phyloP scores from a whole-genome alignment of 106 monocot genomes.

The Platanthera guangdongensis region DNA sequence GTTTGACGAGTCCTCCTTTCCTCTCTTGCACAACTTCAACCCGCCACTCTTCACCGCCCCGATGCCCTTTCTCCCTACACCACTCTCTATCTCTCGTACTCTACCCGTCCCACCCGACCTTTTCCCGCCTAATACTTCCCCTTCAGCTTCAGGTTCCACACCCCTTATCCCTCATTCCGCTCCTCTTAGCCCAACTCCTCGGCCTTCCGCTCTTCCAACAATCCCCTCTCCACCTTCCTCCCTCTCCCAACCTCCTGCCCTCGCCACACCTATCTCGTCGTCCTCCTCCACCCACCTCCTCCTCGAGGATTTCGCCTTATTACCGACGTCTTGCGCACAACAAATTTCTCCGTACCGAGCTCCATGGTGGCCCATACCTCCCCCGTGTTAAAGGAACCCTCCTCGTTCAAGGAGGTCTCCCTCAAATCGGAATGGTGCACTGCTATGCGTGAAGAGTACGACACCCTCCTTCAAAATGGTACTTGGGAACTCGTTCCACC shows the following conservation, averaged over 20 bases:
- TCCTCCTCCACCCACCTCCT: no score
- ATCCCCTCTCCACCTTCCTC: no score
- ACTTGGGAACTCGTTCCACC: conserved; percentile 1
- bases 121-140: background rate
- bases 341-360: no score
- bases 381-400: no score
- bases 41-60: background rate
- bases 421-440: background rate
- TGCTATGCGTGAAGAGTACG: background rate
- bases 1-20: no score
- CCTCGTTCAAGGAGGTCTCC: background rate
- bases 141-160: background rate
- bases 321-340: no score
- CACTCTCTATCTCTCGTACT: background rate
- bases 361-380: no score
- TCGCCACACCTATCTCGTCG: no score
- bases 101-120: background rate
- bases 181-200: background rate
- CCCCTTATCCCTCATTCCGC: background rate
- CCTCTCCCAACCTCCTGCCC: no score
- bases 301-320: no score
- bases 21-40: no score
- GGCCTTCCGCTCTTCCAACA: no score
- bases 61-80: background rate
- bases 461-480: background rate